Evolutionary conservation across 2,329 filamentous ascomycete genomes (phyloP).

Genomic region (Neobulgaria alba): DNA sequence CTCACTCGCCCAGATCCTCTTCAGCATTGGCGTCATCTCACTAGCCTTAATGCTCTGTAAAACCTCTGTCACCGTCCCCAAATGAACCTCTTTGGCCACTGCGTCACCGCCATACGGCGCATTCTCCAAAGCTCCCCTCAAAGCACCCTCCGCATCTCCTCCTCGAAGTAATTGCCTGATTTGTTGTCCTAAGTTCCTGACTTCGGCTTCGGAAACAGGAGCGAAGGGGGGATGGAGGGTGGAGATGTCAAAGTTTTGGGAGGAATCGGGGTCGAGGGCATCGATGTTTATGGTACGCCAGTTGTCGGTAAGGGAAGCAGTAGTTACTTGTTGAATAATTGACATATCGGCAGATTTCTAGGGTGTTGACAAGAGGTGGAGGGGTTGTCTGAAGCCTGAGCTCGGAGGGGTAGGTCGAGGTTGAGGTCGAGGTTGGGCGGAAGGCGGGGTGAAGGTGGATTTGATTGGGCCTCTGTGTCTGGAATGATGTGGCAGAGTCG

Average conservation of each 20-base stretch:
- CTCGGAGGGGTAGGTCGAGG: background rate
- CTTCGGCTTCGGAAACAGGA: constrained; percentile 68
- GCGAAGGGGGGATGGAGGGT: constrained; percentile 71
- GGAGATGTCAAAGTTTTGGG: constrained; percentile 81
- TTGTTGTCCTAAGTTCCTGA: constrained; percentile 69
- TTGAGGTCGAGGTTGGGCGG: background rate
- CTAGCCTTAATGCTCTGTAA: constrained; percentile 92
- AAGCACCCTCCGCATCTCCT: constrained; percentile 78
- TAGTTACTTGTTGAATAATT: constrained; percentile 57
- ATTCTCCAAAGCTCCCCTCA: constrained; percentile 76
- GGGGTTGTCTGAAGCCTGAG: background rate
- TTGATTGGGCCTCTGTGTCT: too few species aligned
- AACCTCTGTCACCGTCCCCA: constrained; percentile 84
- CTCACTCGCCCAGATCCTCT: constrained; percentile 67
- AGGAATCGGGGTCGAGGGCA: constrained; percentile 79
- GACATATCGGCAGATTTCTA: constrained; percentile 40
- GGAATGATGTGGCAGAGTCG: too few species aligned
- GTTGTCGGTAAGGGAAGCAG: constrained; percentile 51
- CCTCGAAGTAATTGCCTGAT: constrained; percentile 80
- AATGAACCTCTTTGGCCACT: constrained; percentile 65
- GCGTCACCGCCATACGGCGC: constrained; percentile 64
- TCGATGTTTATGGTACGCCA: constrained; percentile 94
- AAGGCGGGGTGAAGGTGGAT: background rate
- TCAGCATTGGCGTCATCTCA: constrained; percentile 86
- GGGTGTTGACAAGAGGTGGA: background rate